Evolutionary conservation across 2,329 filamentous ascomycete genomes (phyloP).

Genomic region (Eurotiales sp.): DNA sequence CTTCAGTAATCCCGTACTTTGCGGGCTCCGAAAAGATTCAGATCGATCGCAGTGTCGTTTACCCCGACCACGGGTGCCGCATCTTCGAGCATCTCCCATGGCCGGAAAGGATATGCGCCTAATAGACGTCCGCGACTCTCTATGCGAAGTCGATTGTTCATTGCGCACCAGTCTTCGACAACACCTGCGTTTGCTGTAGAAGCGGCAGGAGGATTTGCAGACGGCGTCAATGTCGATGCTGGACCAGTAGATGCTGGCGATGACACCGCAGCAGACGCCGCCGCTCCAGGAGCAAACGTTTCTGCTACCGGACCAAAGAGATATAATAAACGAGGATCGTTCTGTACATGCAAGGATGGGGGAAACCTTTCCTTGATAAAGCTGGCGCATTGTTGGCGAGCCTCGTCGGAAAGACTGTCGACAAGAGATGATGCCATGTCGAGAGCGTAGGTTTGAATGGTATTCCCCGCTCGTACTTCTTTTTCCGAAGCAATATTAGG

Average conservation of each 20-base stretch:
- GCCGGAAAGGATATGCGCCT: slow-evolving; percentile 34
- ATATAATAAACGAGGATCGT: slow-evolving; percentile 37
- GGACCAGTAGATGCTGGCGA: slow-evolving; percentile 32
- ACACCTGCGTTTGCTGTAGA: slow-evolving; percentile 18
- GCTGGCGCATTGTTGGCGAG: slow-evolving; percentile 38
- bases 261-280: slow-evolving; percentile 26
- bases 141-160: slow-evolving; percentile 32
- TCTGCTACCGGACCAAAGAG: slow-evolving; percentile 39
- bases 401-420: slow-evolving; percentile 43
- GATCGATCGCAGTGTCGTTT: slow-evolving; percentile 44
- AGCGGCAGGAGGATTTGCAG: slow-evolving; percentile 20
- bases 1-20: slow-evolving; percentile 25
- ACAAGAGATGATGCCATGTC: slow-evolving; percentile 44
- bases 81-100: slow-evolving; percentile 45
- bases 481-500: slow-evolving; percentile 19
- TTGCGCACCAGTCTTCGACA: slow-evolving; percentile 25
- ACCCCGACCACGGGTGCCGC: slow-evolving; percentile 40
- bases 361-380: slow-evolving; percentile 42
- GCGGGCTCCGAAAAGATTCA: slow-evolving; percentile 41
- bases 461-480: slow-evolving; percentile 29
- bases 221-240: slow-evolving; percentile 23
- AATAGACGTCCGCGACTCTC: slow-evolving; percentile 34
- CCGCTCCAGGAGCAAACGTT: slow-evolving; percentile 3
- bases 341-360: slow-evolving; percentile 34
- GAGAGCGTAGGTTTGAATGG: slow-evolving; percentile 39